Evolutionary conservation across 2,329 filamentous ascomycete genomes (phyloP).

Genomic region (Nigrospora oryzae): DNA sequence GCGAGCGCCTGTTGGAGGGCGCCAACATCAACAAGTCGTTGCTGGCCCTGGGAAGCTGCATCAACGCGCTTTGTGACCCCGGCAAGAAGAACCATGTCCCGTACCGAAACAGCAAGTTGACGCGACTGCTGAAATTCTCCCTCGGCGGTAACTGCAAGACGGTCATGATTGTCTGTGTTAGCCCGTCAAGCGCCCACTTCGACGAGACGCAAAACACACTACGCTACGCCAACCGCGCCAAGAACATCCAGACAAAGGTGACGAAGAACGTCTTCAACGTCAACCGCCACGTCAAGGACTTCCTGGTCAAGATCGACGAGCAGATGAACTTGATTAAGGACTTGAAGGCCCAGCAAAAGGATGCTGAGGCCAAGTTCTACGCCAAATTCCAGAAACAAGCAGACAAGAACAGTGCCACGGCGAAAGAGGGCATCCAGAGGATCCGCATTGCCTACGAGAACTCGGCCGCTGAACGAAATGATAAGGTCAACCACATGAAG

Average conservation of each 20-base stretch:
- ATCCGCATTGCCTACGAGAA: constrained; percentile 81
- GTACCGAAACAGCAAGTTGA: constrained; percentile 96
- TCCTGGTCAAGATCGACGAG: constrained; percentile 97
- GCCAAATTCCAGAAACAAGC: constrained; percentile 85
- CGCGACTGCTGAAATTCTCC: constrained; percentile 90
- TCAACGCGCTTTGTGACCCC: constrained; percentile 93
- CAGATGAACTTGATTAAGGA: constrained; percentile 97
- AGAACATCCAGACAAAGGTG: constrained; percentile 99
- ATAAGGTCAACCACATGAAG: constrained; percentile 72
- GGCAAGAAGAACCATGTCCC: constrained; percentile 90
- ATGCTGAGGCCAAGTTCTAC: constrained; percentile 74
- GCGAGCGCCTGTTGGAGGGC: constrained; percentile 82
- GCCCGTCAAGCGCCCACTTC: constrained; percentile 91
- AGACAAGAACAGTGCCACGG: constrained; percentile 70
- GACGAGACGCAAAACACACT: constrained; percentile 98
- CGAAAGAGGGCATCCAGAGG: constrained; percentile 70
- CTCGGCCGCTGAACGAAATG: constrained; percentile 65
- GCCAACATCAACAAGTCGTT: constrained; percentile 99
- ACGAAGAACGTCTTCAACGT: constrained; percentile 99
- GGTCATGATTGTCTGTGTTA: constrained; percentile 99
- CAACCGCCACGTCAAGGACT: constrained; percentile 98
- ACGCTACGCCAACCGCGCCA: constrained; percentile 92
- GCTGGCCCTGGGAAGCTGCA: constrained; percentile 88
- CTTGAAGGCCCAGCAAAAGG: constrained; percentile 84
- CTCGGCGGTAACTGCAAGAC: constrained; percentile 97